Percentiles rank a stretch among this genome's conserved stretches.
Conservation (phyloP, 208 protist genomes). For the Herpetomonas tarakana region DNA sequence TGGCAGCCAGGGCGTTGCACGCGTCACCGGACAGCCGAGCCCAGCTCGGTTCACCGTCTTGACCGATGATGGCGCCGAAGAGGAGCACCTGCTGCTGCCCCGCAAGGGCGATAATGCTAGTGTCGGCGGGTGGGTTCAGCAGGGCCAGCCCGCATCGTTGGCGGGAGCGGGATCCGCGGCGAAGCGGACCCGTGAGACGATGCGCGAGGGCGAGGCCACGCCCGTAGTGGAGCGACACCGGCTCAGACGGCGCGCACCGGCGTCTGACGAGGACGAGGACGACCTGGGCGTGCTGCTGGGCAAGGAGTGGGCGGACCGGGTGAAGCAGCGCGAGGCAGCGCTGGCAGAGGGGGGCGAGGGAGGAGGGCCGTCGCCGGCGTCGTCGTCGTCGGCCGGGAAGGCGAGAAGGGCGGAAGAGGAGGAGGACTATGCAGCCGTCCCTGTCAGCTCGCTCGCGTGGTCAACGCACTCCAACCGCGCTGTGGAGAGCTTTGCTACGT, state of each 20-base stretch:
- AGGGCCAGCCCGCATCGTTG: not conserved
- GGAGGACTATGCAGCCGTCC: conserved; percentile 8
- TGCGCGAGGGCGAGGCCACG: not conserved
- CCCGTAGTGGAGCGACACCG: not conserved
- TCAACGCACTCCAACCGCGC: conserved; percentile 28
- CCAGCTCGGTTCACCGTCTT: conserved; percentile 13
- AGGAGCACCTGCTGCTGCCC: not conserved
- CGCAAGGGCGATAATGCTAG: not conserved
- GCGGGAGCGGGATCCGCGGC: not conserved
- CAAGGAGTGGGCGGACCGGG: conserved; percentile 37
- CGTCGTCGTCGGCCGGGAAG: not conserved
- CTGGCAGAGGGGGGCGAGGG: conserved; percentile 6
- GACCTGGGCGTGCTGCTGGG: conserved; percentile 78
- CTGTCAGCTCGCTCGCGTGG: conserved; percentile 51
- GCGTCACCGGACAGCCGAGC: too few relatives aligned
- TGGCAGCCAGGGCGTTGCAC: too few relatives aligned
- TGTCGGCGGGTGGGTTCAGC: too few relatives aligned
- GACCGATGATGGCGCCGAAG: conserved; percentile 13
- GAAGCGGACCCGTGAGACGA: conserved; percentile 8
- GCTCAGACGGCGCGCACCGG: not conserved
- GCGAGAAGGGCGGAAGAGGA: not conserved
- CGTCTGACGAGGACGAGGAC: conserved; percentile 44
- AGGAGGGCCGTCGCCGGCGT: too few relatives aligned
- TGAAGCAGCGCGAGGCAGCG: conserved; percentile 25
- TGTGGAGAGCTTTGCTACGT: conserved; percentile 25